Percentiles rank a stretch among this genome's conserved stretches.
Conservation (phyloP, 2,329 filamentous ascomycete species). For the Reticulascus tulasneorum region DNA sequence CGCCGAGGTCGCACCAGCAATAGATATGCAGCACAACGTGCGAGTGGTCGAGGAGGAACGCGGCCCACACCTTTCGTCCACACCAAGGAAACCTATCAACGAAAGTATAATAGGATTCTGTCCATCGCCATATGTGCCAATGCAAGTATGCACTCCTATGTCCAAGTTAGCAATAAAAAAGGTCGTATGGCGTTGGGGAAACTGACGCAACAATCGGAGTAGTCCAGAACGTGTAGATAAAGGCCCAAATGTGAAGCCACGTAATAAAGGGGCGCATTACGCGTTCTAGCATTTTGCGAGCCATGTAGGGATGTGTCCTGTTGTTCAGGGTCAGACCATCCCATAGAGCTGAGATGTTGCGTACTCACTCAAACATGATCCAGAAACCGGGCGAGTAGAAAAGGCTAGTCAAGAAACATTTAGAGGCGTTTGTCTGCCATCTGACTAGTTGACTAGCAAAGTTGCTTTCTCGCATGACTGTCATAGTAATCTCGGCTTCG, state of each 20-base stretch:
- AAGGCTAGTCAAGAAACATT: slow-evolving; percentile 1
- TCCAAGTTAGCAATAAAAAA: neutral
- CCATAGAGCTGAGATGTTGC: too few relatives aligned
- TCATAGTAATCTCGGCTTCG: slow-evolving; percentile 19
- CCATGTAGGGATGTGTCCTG: slow-evolving; percentile 11
- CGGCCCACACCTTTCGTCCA: slow-evolving; percentile 4
- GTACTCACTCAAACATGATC: slow-evolving; percentile 3
- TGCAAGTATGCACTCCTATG: slow-evolving; percentile 1
- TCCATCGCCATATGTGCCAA: slow-evolving; percentile 9
- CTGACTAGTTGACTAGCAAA: slow-evolving; percentile 19
- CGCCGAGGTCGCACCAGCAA: too few relatives aligned
- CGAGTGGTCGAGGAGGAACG: slow-evolving; percentile 9
- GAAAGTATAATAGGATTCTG: slow-evolving; percentile 3
- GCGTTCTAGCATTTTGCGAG: slow-evolving; percentile 13
- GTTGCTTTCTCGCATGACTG: slow-evolving; percentile 12
- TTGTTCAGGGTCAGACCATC: too few relatives aligned
- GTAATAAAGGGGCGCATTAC: slow-evolving; percentile 6
- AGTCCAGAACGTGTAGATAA: slow-evolving; percentile 1
- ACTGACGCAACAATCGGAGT: slow-evolving; percentile 5
- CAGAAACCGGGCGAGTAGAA: slow-evolving; percentile 6
- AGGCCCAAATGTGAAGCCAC: slow-evolving; percentile 7
- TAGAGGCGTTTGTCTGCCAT: slow-evolving; percentile 19
- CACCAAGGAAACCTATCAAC: slow-evolving; percentile 7
- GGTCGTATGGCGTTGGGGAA: neutral
- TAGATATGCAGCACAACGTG: slow-evolving; percentile 9